phyloP scores from a whole-genome alignment of 169 alveolate genomes.

The Cyclospora cayetanensis region DNA sequence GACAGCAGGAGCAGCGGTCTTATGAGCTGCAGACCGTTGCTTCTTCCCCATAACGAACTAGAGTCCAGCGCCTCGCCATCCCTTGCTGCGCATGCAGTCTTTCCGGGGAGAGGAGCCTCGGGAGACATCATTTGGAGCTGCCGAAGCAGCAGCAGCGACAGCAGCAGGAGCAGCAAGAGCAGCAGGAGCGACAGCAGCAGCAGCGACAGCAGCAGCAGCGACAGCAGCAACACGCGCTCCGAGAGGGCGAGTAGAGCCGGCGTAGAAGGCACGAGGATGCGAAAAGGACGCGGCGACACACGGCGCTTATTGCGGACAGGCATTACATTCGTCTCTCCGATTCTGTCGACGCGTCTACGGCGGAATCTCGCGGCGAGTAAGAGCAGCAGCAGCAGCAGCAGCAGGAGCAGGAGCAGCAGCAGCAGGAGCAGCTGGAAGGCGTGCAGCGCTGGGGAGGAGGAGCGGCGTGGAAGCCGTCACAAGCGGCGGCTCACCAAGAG shows the following conservation, averaged over 20 bases:
- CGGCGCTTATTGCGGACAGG: too few species aligned
- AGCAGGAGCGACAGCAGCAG: not conserved
- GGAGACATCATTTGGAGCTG: conserved; percentile 7
- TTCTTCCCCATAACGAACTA: not conserved
- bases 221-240: not conserved
- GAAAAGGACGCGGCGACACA: not conserved
- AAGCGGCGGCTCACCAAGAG: too few species aligned
- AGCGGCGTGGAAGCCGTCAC: not conserved
- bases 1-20: not conserved
- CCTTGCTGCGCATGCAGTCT: conserved; percentile 18
- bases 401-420: conserved; percentile 6
- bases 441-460: not conserved
- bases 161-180: conserved; percentile 18
- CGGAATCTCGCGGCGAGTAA: not conserved
- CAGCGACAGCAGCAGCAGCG: conserved; percentile 19
- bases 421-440: not conserved
- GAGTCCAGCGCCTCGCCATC: not conserved
- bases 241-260: not conserved
- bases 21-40: not conserved
- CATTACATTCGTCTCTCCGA: not conserved
- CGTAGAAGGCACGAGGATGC: not conserved
- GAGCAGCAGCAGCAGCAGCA: not conserved
- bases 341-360: not conserved
- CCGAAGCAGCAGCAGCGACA: conserved; percentile 35
- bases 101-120: too few species aligned